Evolutionary conservation across 2,329 filamentous ascomycete genomes (phyloP).

Genomic region (Myriosclerotinia curreyana): DNA sequence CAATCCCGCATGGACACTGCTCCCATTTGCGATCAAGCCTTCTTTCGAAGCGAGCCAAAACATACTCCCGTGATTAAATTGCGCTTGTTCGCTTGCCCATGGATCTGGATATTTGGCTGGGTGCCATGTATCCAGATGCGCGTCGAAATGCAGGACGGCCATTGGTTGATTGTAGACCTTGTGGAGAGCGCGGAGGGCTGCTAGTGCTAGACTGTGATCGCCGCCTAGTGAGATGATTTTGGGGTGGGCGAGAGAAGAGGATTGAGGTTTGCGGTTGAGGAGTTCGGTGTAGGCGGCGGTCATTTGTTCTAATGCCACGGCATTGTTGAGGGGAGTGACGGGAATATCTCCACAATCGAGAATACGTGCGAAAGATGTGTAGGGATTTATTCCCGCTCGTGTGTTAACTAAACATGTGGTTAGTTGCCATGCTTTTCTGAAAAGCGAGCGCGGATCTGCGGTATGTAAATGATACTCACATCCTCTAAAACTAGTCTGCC

Average conservation of each 20-base stretch:
- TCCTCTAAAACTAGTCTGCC: slow-evolving; percentile 75
- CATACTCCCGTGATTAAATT: slow-evolving; percentile 87
- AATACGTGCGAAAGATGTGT: slow-evolving; percentile 72
- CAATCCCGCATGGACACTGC: slow-evolving; percentile 77
- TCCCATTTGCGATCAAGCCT: slow-evolving; percentile 70
- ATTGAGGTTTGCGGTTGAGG: slow-evolving; percentile 31
- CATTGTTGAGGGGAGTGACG: slow-evolving; percentile 82
- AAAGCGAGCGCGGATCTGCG: neutral
- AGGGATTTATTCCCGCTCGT: slow-evolving; percentile 79
- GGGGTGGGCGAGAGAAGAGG: slow-evolving; percentile 31
- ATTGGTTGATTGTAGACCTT: slow-evolving; percentile 60
- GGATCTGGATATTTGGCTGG: slow-evolving; percentile 69
- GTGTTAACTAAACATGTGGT: slow-evolving; percentile 58
- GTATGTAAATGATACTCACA: slow-evolving; percentile 39
- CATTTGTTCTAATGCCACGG: slow-evolving; percentile 78
- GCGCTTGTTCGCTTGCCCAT: slow-evolving; percentile 67
- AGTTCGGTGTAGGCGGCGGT: slow-evolving; percentile 42
- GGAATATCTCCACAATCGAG: slow-evolving; percentile 91
- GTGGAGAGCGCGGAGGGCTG: slow-evolving; percentile 64
- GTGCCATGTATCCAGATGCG: slow-evolving; percentile 40
- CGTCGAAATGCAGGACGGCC: slow-evolving; percentile 73
- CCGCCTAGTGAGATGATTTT: slow-evolving; percentile 66
- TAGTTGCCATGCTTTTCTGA: neutral
- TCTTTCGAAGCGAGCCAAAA: slow-evolving; percentile 86
- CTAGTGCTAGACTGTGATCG: slow-evolving; percentile 68